phyloP scores from a whole-genome alignment of 1,139 yeast genomes.

The Geotrichum histeridarum region DNA sequence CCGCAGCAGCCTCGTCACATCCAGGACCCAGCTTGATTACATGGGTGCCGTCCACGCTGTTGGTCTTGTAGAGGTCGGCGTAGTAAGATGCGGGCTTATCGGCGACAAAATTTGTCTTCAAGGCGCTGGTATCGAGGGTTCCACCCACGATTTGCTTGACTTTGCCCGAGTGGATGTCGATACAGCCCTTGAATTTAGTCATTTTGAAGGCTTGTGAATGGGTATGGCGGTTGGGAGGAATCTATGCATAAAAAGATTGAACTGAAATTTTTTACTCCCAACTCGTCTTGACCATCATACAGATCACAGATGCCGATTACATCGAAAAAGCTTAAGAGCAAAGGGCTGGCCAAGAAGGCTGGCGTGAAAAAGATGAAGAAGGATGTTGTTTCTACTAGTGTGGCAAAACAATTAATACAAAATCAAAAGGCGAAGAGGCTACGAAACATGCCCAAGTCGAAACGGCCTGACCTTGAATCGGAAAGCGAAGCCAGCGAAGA shows the following conservation, averaged over 20 bases:
- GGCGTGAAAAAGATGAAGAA: neutral
- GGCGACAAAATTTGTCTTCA: conserved; percentile 77
- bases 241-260: neutral
- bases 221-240: conserved; percentile 1
- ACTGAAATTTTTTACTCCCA: conserved; percentile 1
- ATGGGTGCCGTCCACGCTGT: conserved; percentile 71
- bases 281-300: neutral
- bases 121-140: conserved; percentile 48
- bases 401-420: neutral
- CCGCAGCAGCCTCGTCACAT: conserved; percentile 76
- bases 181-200: conserved; percentile 92
- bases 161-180: conserved; percentile 88
- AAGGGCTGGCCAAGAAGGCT: neutral
- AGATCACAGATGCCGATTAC: neutral
- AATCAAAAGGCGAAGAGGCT: conserved; percentile 17
- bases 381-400: neutral
- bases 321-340: neutral
- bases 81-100: conserved; percentile 69
- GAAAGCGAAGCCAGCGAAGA: conserved; percentile 6
- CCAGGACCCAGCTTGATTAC: conserved; percentile 86
- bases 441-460: conserved; percentile 8
- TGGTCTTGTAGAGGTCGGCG: conserved; percentile 60
- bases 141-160: conserved; percentile 98
- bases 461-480: conserved; percentile 6
- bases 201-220: conserved; percentile 38